Evolutionary conservation across 768 basidiomycete genomes (phyloP).

Genomic region (Gloeopeniophorella convolvens): DNA sequence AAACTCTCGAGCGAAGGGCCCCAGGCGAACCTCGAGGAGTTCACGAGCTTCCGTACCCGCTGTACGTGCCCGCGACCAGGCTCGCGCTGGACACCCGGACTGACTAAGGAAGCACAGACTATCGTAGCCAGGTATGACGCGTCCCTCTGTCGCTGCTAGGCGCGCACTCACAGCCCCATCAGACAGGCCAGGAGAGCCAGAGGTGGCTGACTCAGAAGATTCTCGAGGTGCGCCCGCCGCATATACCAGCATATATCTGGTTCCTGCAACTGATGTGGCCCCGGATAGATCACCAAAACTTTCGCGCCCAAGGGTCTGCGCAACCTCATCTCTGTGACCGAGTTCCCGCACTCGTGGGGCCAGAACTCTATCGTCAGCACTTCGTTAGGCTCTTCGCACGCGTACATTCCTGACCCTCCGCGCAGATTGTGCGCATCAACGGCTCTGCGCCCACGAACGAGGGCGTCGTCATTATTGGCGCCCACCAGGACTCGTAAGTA

Average conservation of each 20-base stretch:
- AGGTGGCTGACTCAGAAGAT: constrained; percentile 69
- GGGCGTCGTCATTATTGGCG: constrained; percentile 61
- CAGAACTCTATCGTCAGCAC: constrained; percentile 68
- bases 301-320: constrained; percentile 53
- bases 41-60: constrained; percentile 68
- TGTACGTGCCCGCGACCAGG: constrained; percentile 38
- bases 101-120: constrained; percentile 38
- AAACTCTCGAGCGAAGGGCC: constrained; percentile 63
- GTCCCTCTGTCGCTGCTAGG: too few relatives aligned
- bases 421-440: constrained; percentile 68
- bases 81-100: constrained; percentile 21
- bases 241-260: neutral
- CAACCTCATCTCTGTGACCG: constrained; percentile 53
- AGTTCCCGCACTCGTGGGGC: constrained; percentile 78
- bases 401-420: neutral
- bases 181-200: constrained; percentile 76
- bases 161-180: neutral
- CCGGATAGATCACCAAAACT: constrained; percentile 55
- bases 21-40: constrained; percentile 53
- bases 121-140: constrained; percentile 59
- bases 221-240: constrained; percentile 39
- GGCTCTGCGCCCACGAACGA: constrained; percentile 60
- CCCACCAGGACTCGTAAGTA: constrained; percentile 75
- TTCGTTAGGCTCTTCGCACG: neutral
- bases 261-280: constrained; percentile 5